These are phyloP conservation scores for Talaromyces funiculosus DNA, from an alignment of 2,329 filamentous ascomycete species.

Conservation along the genomic window DNA sequence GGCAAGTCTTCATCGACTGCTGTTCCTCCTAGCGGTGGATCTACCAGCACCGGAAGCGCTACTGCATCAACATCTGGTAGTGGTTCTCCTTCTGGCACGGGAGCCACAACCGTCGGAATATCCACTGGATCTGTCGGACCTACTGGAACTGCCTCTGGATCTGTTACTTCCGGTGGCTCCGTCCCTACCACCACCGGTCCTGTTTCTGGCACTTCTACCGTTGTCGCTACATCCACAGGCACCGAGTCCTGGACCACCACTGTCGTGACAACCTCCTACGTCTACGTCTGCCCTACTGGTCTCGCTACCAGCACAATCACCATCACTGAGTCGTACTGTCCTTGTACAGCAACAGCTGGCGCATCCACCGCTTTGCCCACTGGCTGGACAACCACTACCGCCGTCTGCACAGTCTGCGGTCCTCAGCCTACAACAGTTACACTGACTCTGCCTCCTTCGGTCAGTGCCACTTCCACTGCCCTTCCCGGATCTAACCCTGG, in stretches of 20 bases:
- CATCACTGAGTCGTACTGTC: conserved; percentile 22
- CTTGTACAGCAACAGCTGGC: conserved; percentile 16
- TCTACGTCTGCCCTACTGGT: conserved; percentile 26
- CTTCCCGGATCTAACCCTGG: conserved; percentile 9
- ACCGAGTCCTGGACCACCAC: conserved; percentile 17
- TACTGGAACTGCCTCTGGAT: conserved; percentile 5
- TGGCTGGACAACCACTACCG: conserved; percentile 16
- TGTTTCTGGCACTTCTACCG: conserved; percentile 1
- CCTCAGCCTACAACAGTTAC: conserved; percentile 20
- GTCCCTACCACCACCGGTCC: conserved; percentile 3
- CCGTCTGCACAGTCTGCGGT: conserved; percentile 22
- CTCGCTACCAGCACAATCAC: conserved; percentile 22
- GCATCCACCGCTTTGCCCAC: conserved; percentile 12
- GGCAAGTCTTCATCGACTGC: neutral
- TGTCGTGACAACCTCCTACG: conserved; percentile 23
- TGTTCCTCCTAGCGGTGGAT: conserved; percentile 3
- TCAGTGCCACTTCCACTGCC: conserved; percentile 12
- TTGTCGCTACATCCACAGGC: conserved; percentile 6
- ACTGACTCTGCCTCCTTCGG: conserved; percentile 13
- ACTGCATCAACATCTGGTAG: neutral
- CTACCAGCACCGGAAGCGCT: neutral
- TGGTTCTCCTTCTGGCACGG: neutral
- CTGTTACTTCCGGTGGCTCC: conserved; percentile 9
- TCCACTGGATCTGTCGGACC: neutral
- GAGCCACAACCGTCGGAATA: neutral